Evolutionary conservation across 768 basidiomycete species (phyloP).

Genomic region (Auricularia sp.): DNA sequence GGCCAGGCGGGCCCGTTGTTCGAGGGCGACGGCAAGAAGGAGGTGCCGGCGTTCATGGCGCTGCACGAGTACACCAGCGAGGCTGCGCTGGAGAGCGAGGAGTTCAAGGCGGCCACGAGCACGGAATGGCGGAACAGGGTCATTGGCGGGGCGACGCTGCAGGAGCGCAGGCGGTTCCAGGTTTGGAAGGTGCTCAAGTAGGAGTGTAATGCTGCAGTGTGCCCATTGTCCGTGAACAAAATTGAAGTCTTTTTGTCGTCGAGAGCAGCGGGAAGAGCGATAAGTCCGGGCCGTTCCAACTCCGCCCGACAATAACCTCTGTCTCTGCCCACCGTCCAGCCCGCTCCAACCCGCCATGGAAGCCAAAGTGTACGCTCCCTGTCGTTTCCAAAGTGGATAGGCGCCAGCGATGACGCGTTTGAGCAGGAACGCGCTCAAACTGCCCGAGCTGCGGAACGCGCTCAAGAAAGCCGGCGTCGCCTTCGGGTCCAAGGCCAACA

Average conservation of each 20-base stretch:
- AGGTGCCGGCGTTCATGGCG: conserved; percentile 17
- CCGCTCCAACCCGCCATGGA: conserved; percentile 23
- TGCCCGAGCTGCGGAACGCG: conserved; percentile 56
- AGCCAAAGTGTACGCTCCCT: conserved; percentile 27
- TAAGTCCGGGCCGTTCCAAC: too few relatives aligned
- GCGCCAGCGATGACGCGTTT: background rate
- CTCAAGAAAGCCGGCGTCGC: conserved; percentile 41
- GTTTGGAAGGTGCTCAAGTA: background rate
- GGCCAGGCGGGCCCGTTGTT: background rate
- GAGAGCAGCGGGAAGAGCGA: background rate
- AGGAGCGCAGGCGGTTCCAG: conserved; percentile 24
- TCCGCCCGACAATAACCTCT: too few relatives aligned
- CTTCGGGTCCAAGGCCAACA: conserved; percentile 48
- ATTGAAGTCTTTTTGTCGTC: background rate
- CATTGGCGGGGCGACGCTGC: conserved; percentile 22
- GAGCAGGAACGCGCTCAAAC: conserved; percentile 52
- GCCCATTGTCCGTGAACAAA: too few relatives aligned
- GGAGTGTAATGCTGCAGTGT: background rate
- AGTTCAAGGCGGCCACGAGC: conserved; percentile 29
- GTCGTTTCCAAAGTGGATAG: background rate
- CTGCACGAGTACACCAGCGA: conserved; percentile 33
- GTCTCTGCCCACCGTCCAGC: too few relatives aligned
- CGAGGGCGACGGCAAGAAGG: background rate
- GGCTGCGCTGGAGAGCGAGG: conserved; percentile 23
- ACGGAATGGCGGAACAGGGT: conserved; percentile 38